Base-by-base conservation (phyloP, 805 yeast species). In the Candida qinlingensis region DNA sequence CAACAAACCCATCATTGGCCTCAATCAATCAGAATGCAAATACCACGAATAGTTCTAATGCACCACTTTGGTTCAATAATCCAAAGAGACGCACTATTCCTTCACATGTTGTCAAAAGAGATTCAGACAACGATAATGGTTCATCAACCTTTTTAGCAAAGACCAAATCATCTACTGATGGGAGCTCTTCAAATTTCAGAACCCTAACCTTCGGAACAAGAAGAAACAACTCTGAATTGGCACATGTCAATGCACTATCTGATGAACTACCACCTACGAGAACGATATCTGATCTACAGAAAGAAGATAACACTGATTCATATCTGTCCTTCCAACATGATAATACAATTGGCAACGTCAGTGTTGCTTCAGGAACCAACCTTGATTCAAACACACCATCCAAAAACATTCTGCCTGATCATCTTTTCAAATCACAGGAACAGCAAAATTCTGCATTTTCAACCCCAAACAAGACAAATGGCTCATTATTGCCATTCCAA, bases 21-120 rank as follows among this genome's bases (percentile, higher is more conserved):
- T 30, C 48, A 7, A 59, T 61, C 37, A 60, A 60, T 41, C 56
- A 57, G 48, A 58, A 51, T 49, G 49, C 58, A 8, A 48, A 45
- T 26, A 43, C 54, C 2, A 46, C 49, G n/a, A 40, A 43, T 4
- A 30, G 47, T 25, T 35, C 41, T 12, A 35, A 36, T 7, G 55
- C 59, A 8, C 70, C 71, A 6, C 57, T 58, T 26, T 73, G 73
- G 74, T 69, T 61, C 51, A 67, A 69, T 39, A 68, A 69, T 42
- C 69, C 75, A n/a, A 73, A 70, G 50, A 72, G 73, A 51, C 66
- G 81, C 48, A 62, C 67, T 1, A 66, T 73, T n/a, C 81, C 82
- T 7, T 70, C 72, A n/a, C 67, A 66, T 4, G 68, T 75, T 12
- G 62, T 76, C 26, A 76, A 74, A 53, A 65, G 81, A 55, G 66